phyloP scores from a whole-genome alignment of 2,329 filamentous ascomycete genomes.

The Colletotrichum horii region DNA sequence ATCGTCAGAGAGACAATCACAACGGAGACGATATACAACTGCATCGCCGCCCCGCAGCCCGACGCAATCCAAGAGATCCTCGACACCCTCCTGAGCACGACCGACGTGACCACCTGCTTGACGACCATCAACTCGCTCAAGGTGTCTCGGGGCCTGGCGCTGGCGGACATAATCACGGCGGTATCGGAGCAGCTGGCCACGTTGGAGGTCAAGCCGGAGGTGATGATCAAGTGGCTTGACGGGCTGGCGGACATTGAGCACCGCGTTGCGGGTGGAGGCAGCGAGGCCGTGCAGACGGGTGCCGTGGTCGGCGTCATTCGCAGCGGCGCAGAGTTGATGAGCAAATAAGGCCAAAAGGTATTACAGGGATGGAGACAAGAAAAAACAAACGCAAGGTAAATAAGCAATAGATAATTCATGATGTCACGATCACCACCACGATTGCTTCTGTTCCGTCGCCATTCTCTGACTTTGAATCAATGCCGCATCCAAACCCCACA shows the following conservation, averaged over 20 bases:
- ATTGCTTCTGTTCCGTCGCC: not conserved
- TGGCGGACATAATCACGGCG: constrained; percentile 92
- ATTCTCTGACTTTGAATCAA: not conserved
- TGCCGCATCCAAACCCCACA: not conserved
- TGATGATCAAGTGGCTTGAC: constrained; percentile 89
- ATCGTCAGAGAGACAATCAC: constrained; percentile 80
- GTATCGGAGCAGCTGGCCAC: constrained; percentile 82
- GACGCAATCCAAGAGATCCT: constrained; percentile 86
- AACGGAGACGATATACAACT: constrained; percentile 95
- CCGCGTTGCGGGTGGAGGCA: constrained; percentile 84
- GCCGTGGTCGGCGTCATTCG: constrained; percentile 89
- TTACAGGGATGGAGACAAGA: not conserved
- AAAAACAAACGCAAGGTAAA: not conserved
- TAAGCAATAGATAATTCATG: constrained; percentile 2
- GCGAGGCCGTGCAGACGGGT: constrained; percentile 88
- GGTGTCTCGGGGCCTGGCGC: constrained; percentile 79
- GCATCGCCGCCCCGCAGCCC: constrained; percentile 93
- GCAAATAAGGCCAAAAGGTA: constrained; percentile 25
- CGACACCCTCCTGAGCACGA: constrained; percentile 80
- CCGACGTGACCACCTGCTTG: constrained; percentile 88
- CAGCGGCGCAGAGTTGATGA: constrained; percentile 78
- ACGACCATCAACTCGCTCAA: constrained; percentile 90
- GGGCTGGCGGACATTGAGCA: constrained; percentile 94
- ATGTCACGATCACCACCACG: constrained; percentile 8
- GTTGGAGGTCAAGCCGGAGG: constrained; percentile 84